Conservation (phyloP, 805 yeast genomes). For the Wickerhamomyces hampshirensis region DNA sequence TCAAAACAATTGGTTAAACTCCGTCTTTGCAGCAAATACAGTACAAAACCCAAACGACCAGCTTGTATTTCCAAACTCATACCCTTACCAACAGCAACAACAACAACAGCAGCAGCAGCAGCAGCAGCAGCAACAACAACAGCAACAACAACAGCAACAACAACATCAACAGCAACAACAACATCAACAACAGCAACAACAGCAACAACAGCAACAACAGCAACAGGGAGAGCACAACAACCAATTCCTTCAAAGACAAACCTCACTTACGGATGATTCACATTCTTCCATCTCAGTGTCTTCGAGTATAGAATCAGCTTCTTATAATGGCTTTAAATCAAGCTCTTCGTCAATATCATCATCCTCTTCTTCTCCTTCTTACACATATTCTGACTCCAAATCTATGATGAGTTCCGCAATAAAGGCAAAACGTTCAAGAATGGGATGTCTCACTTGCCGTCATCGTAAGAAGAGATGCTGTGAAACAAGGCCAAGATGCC, state of each 20-base stretch:
- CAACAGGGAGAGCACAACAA: no score
- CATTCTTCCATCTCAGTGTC: constrained; percentile 7
- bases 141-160: no score
- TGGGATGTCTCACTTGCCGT: constrained; percentile 78
- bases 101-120: background rate
- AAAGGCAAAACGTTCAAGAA: constrained; percentile 44
- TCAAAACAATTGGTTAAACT: constrained; percentile 2
- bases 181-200: no score
- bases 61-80: background rate
- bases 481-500: constrained; percentile 62
- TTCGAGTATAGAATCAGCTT: constrained; percentile 5
- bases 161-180: no score
- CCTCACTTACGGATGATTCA: constrained; percentile 3
- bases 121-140: no score
- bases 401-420: constrained; percentile 2
- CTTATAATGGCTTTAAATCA: background rate
- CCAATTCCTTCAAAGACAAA: no score
- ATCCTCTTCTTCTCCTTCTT: constrained; percentile 6
- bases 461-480: constrained; percentile 75
- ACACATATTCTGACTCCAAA: constrained; percentile 5
- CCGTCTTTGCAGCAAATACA: constrained; percentile 4
- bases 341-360: constrained; percentile 3
- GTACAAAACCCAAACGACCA: no score
- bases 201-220: no score
- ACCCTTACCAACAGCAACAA: background rate